Base-by-base conservation (phyloP, 176 grass and related monocot genomes). In the Bonia amplexicaulis region DNA sequence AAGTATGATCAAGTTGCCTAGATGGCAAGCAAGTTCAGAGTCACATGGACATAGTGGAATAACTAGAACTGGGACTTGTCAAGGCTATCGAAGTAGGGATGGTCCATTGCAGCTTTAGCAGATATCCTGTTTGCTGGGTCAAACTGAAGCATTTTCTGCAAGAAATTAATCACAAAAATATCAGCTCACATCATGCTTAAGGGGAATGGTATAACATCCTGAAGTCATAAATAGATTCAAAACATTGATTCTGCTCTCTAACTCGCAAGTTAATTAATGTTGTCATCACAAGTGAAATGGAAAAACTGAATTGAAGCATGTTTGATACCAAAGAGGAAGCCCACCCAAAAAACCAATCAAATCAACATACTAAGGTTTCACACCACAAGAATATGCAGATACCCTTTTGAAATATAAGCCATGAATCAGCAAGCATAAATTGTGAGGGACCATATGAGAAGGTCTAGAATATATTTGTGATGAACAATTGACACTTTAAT, bases 21-120 rank as follows among this genome's bases (percentile, higher is more conserved):
- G 45, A 69, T 58, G 76, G 82, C 61, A 86, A 85, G 41, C 63
- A 60, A 29, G 45, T 52, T 71, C 39, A 27, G 9, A 77, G 61
- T 8, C 15, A 19, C 69, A 76, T 55, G 55, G 44, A 12, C 57
- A 25, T 25, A 9, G 57, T 53, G 13, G 53, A 76, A 71, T 42
- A 61, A 41, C 77, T 93, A 98, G 85, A 95, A 95, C 78, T 95
- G 96, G 35, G 93, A 95, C 80, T 92, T 98, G 84, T 98, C 96
- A 19, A 98, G 78, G 84, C 80, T 85, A 78, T 92, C 70, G n/a
- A 98, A 98, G 82, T 94, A 98, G 35, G 93, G 93, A 81, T 98
- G 96, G 9, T 88, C 90, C 91, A 95, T 91, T 5, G 95, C 92
- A 22, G 87, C 84, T 67, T 88, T 93, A 22, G 92, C 95, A 72